These are phyloP conservation scores for Conringia planisiliqua DNA, from an alignment of 345 rosid genomes.

Conservation along the genomic window DNA sequence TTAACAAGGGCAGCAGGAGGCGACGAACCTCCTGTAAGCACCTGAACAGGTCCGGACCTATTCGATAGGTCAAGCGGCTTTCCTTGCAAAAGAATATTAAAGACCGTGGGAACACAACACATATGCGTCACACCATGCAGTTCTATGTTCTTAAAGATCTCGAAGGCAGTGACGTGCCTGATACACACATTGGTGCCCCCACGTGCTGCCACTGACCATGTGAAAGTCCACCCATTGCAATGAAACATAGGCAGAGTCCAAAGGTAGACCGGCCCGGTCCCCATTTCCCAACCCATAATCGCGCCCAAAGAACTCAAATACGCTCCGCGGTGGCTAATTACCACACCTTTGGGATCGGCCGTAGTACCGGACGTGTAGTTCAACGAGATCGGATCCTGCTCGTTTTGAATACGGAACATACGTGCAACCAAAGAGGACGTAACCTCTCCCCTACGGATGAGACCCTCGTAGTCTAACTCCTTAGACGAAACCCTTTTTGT, in stretches of 20 bases:
- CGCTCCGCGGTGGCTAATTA: slow-evolving; percentile 71
- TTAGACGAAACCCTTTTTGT: background rate
- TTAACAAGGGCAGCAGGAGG: slow-evolving; percentile 54
- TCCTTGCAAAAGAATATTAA: slow-evolving; percentile 45
- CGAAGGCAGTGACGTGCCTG: slow-evolving; percentile 45
- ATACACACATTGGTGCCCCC: slow-evolving; percentile 80
- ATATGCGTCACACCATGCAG: slow-evolving; percentile 66
- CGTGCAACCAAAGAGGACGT: slow-evolving; percentile 13
- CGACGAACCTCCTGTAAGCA: slow-evolving; percentile 75
- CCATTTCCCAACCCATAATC: slow-evolving; percentile 46
- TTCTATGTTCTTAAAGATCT: slow-evolving; percentile 50
- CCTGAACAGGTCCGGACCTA: slow-evolving; percentile 38
- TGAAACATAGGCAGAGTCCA: slow-evolving; percentile 98
- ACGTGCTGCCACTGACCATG: slow-evolving; percentile 78
- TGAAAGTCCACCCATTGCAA: slow-evolving; percentile 74
- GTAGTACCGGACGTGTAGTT: slow-evolving; percentile 87
- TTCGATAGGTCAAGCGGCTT: slow-evolving; percentile 7
- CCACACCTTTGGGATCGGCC: slow-evolving; percentile 76
- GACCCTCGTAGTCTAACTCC: slow-evolving; percentile 44
- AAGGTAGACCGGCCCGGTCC: slow-evolving; percentile 48
- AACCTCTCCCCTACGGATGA: slow-evolving; percentile 37
- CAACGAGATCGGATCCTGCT: slow-evolving; percentile 64
- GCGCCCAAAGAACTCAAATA: slow-evolving; percentile 56
- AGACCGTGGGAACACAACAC: slow-evolving; percentile 75
- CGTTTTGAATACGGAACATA: slow-evolving; percentile 35